Evolutionary conservation across 768 basidiomycete species (phyloP).

Genomic region (Agaricus subrufescens): DNA sequence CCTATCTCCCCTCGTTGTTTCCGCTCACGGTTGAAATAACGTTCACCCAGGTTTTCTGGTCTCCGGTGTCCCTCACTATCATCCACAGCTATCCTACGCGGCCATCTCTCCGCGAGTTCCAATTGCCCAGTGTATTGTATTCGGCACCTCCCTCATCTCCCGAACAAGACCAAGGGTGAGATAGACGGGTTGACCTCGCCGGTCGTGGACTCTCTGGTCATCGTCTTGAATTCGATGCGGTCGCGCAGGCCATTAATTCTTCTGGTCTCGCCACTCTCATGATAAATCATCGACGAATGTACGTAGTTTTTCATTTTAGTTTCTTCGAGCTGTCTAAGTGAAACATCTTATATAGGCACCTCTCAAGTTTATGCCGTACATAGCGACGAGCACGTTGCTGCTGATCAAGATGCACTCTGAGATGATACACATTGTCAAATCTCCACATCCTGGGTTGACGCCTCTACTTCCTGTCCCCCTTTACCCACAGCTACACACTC

Average conservation of each 20-base stretch:
- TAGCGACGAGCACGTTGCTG: background rate
- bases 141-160: background rate
- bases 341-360: background rate
- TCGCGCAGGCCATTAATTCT: background rate
- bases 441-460: too few relatives aligned
- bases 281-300: background rate
- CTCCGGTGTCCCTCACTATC: background rate
- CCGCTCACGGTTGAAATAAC: background rate
- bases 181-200: conserved; percentile 1
- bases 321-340: background rate
- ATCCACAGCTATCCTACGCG: background rate
- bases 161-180: background rate
- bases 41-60: too few relatives aligned
- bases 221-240: background rate
- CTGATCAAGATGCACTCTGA: background rate
- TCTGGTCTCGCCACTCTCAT: too few relatives aligned
- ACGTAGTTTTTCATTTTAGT: background rate
- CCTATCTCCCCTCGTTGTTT: background rate
- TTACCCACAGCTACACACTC: too few relatives aligned
- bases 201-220: background rate
- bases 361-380: background rate
- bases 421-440: background rate
- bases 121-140: background rate
- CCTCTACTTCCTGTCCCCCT: too few relatives aligned
- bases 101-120: conserved; percentile 1